Conservation (phyloP, 495 filamentous ascomycete species). For the Pseudomonodictys pantanalensis region DNA sequence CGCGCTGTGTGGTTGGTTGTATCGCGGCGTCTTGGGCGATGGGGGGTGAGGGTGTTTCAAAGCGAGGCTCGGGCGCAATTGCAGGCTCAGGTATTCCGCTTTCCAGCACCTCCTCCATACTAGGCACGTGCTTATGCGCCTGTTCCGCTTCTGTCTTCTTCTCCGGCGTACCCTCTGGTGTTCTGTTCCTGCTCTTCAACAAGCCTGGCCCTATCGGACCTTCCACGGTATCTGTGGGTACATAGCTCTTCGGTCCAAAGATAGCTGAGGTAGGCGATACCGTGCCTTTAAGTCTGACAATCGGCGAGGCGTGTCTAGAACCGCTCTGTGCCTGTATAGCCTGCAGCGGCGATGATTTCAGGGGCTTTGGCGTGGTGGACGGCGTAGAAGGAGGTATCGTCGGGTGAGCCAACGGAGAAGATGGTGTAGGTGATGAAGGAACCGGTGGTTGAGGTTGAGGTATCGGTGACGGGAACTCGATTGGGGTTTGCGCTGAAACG, state of each 20-base stretch:
- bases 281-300: conserved; percentile 18
- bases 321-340: neutral
- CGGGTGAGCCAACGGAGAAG: too few relatives aligned
- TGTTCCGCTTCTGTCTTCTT: neutral
- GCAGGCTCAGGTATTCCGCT: neutral
- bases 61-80: neutral
- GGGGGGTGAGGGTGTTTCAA: neutral
- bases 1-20: neutral
- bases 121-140: neutral
- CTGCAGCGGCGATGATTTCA: conserved; percentile 11
- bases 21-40: neutral
- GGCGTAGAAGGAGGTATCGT: conserved; percentile 9
- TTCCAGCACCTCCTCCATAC: neutral
- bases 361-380: conserved; percentile 5
- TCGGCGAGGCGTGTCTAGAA: conserved; percentile 5
- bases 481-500: neutral
- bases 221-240: neutral
- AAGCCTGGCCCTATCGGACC: conserved; percentile 21
- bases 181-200: neutral
- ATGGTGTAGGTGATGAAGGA: too few relatives aligned
- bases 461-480: neutral
- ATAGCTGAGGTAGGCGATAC: conserved; percentile 21
- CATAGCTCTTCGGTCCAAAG: conserved; percentile 15
- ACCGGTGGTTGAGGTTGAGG: neutral
- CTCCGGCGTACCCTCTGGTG: neutral